phyloP scores from a whole-genome alignment of 768 basidiomycete species.

The Cantharellus cinnabarinus region DNA sequence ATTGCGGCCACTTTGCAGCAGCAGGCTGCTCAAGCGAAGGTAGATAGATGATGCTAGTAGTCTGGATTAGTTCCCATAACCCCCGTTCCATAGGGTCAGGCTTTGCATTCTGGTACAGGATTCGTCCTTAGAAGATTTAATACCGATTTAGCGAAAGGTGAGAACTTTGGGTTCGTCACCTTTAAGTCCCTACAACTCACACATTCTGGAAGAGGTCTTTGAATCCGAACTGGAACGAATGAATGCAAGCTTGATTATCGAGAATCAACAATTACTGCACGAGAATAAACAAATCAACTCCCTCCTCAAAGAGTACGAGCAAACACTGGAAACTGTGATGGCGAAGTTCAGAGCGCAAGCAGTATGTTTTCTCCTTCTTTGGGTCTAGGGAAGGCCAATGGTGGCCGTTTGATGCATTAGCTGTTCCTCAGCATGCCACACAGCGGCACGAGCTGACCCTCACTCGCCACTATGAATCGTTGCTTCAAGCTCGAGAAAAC shows the following conservation, averaged over 20 bases:
- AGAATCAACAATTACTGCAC: constrained; percentile 79
- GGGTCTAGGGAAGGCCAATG: not conserved
- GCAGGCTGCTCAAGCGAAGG: constrained; percentile 58
- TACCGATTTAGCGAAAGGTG: constrained; percentile 70
- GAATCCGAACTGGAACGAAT: constrained; percentile 79
- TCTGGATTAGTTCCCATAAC: not conserved
- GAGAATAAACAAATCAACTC: constrained; percentile 88
- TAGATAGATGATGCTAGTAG: constrained; percentile 16
- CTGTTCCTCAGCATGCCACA: constrained; percentile 47
- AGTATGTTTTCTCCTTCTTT: constrained; percentile 26
- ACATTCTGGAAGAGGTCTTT: constrained; percentile 46
- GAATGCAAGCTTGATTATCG: constrained; percentile 78
- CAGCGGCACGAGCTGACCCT: constrained; percentile 77
- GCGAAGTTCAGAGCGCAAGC: constrained; percentile 82
- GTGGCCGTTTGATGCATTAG: not conserved
- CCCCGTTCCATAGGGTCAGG: constrained; percentile 36
- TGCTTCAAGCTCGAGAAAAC: constrained; percentile 49
- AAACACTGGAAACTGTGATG: constrained; percentile 92
- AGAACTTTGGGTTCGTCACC: constrained; percentile 8
- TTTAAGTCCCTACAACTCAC: not conserved
- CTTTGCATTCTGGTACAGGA: constrained; percentile 46
- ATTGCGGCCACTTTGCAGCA: constrained; percentile 44
- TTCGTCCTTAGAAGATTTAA: constrained; percentile 71
- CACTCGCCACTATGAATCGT: constrained; percentile 72
- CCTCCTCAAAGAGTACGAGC: constrained; percentile 85